A percentile compares a stretch with the other conserved stretches of the same genome.
These are phyloP conservation scores for Aspergillus ibericus DNA, from an alignment of 2,329 filamentous ascomycete genomes.

Conservation along the genomic window DNA sequence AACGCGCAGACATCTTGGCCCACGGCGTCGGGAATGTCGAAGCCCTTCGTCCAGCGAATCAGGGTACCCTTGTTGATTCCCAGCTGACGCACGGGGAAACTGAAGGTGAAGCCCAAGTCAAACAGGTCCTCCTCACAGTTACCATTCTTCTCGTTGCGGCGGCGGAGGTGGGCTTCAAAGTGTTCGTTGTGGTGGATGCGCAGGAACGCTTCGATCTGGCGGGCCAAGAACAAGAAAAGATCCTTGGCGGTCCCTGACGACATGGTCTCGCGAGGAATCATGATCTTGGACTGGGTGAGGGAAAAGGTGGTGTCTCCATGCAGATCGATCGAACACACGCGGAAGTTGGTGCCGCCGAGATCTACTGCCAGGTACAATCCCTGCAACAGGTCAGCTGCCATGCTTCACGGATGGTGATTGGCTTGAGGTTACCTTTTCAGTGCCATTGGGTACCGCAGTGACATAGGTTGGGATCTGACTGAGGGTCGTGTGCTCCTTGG, in stretches of 20 bases:
- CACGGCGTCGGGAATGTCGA: constrained; percentile 91
- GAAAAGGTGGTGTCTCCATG: constrained; percentile 95
- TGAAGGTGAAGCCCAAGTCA: constrained; percentile 97
- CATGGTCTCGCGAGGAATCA: constrained; percentile 90
- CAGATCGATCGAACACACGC: constrained; percentile 90
- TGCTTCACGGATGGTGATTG: background rate
- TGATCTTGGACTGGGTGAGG: constrained; percentile 86
- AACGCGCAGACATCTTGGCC: constrained; percentile 93
- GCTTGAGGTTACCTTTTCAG: constrained; percentile 73
- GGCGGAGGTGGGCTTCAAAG: constrained; percentile 69
- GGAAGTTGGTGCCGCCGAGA: constrained; percentile 97
- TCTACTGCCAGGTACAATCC: constrained; percentile 95
- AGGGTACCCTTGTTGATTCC: constrained; percentile 94
- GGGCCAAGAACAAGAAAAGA: constrained; percentile 88
- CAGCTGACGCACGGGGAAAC: constrained; percentile 90
- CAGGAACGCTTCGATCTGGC: constrained; percentile 87
- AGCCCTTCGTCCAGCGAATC: constrained; percentile 98
- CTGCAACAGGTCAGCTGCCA: constrained; percentile 47
- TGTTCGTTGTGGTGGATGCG: constrained; percentile 84
- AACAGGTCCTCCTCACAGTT: constrained; percentile 76
- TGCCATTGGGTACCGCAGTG: constrained; percentile 92
- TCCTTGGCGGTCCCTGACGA: constrained; percentile 79
- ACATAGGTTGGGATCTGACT: constrained; percentile 98
- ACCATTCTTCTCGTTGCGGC: constrained; percentile 56
- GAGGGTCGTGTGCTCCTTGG: constrained; percentile 74